Evolutionary conservation across 1,284 basidiomycete genomes (phyloP).

Genomic region (Cryptococcus sp.): DNA sequence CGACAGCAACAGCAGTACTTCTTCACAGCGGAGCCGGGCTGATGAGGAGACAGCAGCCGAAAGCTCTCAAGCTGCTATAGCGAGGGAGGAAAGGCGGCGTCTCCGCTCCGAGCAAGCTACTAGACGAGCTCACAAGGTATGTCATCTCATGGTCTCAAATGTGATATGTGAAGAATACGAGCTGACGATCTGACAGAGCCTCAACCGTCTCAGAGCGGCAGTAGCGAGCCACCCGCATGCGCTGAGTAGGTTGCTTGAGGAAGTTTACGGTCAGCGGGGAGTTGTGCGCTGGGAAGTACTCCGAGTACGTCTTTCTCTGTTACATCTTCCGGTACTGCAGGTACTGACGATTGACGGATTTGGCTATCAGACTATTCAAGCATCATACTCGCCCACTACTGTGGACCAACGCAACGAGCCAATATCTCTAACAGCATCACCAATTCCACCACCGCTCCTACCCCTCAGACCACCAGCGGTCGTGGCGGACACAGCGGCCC

Average conservation of each 20-base stretch:
- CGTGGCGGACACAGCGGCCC: background rate
- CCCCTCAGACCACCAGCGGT: slow-evolving; percentile 19
- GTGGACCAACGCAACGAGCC: background rate
- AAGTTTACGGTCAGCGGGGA: slow-evolving; percentile 31
- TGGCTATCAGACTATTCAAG: slow-evolving; percentile 1
- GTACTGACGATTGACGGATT: too few species aligned
- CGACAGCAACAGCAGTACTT: background rate
- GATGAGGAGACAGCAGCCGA: slow-evolving; percentile 3
- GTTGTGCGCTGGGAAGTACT: slow-evolving; percentile 26
- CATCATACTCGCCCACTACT: background rate
- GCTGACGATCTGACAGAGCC: slow-evolving; percentile 16
- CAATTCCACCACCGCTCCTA: slow-evolving; percentile 19
- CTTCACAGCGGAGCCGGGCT: background rate
- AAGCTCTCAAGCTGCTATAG: background rate
- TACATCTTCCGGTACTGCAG: background rate
- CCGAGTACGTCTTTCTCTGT: slow-evolving; percentile 19
- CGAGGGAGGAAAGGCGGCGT: background rate
- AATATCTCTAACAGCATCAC: background rate
- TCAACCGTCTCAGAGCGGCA: slow-evolving; percentile 34
- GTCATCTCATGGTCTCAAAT: background rate
- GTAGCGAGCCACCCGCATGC: slow-evolving; percentile 46
- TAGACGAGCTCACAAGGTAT: slow-evolving; percentile 18
- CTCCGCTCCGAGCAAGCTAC: slow-evolving; percentile 12
- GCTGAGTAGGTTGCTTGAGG: slow-evolving; percentile 30
- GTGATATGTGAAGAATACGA: background rate